A percentile compares a stretch with the other conserved stretches of the same genome.
Evolutionary conservation across 768 basidiomycete genomes (phyloP).

Genomic region (Lactifluus echinatus): DNA sequence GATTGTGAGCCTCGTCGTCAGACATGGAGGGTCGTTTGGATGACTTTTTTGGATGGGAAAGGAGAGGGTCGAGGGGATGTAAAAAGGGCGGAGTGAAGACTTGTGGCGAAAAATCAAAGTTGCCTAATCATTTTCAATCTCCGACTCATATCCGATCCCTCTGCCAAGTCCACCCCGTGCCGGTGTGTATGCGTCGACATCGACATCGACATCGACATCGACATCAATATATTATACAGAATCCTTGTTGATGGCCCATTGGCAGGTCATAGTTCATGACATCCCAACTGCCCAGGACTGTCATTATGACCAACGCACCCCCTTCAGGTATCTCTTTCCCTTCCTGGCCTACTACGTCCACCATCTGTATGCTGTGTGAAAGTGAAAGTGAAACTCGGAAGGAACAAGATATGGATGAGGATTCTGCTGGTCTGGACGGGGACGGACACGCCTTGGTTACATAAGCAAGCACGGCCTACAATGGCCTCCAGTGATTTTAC

Average conservation of each 20-base stretch:
- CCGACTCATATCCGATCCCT: slow-evolving; percentile 28
- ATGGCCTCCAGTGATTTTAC: background rate
- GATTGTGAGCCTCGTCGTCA: slow-evolving; percentile 84
- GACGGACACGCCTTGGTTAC: background rate
- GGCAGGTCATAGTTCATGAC: too few relatives aligned
- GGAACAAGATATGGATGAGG: too few relatives aligned
- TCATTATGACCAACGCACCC: too few relatives aligned
- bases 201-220: too few relatives aligned
- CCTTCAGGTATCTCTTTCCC: background rate
- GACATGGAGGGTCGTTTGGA: slow-evolving; percentile 43
- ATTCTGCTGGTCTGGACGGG: too few relatives aligned
- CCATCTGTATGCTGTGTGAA: background rate
- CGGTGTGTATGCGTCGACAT: too few relatives aligned
- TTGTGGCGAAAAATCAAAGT: slow-evolving; percentile 25
- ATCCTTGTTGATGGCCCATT: too few relatives aligned
- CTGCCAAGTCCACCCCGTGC: too few relatives aligned
- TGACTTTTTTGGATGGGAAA: slow-evolving; percentile 22
- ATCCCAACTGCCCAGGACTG: too few relatives aligned
- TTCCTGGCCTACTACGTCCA: background rate
- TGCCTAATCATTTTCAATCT: slow-evolving; percentile 33
- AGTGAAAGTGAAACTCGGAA: too few relatives aligned
- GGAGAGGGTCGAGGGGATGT: slow-evolving; percentile 25
- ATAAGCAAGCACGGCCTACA: slow-evolving; percentile 4
- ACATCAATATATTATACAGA: too few relatives aligned
- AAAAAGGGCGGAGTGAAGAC: slow-evolving; percentile 23